Evolutionary conservation across 768 basidiomycete genomes (phyloP), one percentile per base, ranked within the genome.

Genomic region (Leccinum broughii): DNA sequence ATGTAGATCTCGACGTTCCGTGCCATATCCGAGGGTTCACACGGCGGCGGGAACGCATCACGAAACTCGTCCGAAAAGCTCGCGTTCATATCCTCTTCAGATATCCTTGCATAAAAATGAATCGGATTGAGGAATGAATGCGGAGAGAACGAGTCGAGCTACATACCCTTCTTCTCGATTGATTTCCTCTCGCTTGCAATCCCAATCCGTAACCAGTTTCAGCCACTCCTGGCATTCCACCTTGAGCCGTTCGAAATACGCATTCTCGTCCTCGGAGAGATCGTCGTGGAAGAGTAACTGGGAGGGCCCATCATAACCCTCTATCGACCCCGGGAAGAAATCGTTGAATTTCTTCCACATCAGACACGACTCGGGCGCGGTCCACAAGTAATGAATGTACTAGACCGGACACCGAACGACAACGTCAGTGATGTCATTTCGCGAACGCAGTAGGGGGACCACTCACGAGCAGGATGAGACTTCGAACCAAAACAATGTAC

Each of bases 1-100:
- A 74, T 28, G 48, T 75, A 75, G 3, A 60, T 60, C 9, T 72
- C 60, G 22, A 73, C 59, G 46, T 70, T 61, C 17, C 48, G 59
- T 20, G 39, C 56, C 22, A 55, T 58, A 20, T 64, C 65, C 4
- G 52, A 57, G 3, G 62, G 62, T 15, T 60, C 13, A 14, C 32
- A 58, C 3, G 65, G 68, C 10, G 53, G 63, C 34, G 66, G 66
- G 41, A 75, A 75, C 8, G 55, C 55, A 9, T 39, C 49, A 28
- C n/a, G 51, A 58, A 74, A 75, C n/a, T 75, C 73, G 5, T 60
- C 50, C 6, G 20, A 28, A 20, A 61, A 73, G 26, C 15, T 56
- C 34, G 37, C 41, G 0, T 62, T 51, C 10, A 58, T 62, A 2
- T 68, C 66, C 22, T 64, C 59, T 48, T 44, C 28, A 28, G 66